These are phyloP conservation scores for Euphorbia corollata DNA, from an alignment of 441 rosid species.

Conservation along the genomic window DNA sequence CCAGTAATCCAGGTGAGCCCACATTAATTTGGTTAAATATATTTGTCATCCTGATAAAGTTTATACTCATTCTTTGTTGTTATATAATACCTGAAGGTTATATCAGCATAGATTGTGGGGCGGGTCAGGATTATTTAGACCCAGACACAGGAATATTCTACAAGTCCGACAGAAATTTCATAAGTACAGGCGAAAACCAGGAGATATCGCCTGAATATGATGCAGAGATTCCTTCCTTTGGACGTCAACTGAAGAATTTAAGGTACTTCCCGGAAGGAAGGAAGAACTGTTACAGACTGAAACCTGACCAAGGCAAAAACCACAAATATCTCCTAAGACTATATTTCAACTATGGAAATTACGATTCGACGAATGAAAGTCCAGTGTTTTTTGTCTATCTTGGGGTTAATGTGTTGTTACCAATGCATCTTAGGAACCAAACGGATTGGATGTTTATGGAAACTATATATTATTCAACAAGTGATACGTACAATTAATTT, in stretches of 20 bases:
- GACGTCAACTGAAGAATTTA: not conserved
- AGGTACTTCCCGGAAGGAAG: conserved; percentile 26
- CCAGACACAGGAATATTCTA: conserved; percentile 14
- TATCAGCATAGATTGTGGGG: conserved; percentile 32
- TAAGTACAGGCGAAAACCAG: conserved; percentile 12
- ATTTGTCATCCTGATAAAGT: not conserved
- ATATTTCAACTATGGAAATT: conserved; percentile 23
- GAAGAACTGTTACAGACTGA: conserved; percentile 26
- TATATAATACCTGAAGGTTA: conserved; percentile 9
- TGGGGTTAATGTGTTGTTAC: conserved; percentile 17
- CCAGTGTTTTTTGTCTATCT: conserved; percentile 21
- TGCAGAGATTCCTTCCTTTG: not conserved
- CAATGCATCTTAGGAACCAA: not conserved
- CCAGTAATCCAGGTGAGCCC: too few relatives aligned
- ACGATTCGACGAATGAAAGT: conserved; percentile 17
- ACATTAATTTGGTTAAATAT: too few relatives aligned
- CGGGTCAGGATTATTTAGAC: conserved; percentile 18
- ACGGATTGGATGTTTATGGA: accelerated
- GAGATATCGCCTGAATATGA: not conserved
- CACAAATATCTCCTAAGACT: conserved; percentile 15
- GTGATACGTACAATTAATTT: conserved; percentile 10
- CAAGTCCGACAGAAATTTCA: conserved; percentile 16
- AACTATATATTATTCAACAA: conserved; percentile 4
- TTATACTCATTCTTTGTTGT: not conserved
- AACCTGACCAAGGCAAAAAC: conserved; percentile 3